Evolutionary conservation across 192 early-diverging fungal genomes (phyloP), one percentile per base, ranked within the genome.

Genomic region (Mortierella antarctica): DNA sequence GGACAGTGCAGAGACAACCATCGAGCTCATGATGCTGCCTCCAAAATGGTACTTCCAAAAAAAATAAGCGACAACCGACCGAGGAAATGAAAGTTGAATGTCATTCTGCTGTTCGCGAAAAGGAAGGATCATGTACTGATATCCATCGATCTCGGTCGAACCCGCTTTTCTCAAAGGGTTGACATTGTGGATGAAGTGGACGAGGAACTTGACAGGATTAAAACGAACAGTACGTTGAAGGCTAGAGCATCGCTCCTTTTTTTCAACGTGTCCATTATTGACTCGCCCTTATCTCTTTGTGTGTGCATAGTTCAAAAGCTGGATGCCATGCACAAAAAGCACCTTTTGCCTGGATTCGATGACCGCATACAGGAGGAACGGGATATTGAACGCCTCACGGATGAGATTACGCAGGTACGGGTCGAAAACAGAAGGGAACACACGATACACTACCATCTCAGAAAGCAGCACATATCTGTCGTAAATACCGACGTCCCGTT

Each of bases 261-360:
- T n/a, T 44, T 68, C 18, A 78, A 69, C 48, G 58, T 50, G 17
- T 52, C 42, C 1, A 40, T 59, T 51, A 52, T 45, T 52, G 65
- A 54, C 49, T 59, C 14, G 23, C 17, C 50, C 47, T 59, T 66
- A 31, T 31, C 31, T 1, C 31, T 31, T 31, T 31, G 31, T 74
- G 31, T 74, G 31, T 12, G 49, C 46, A 15, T 82, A 88, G 94
- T 95, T 45, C 82, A 83, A 68, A 87, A 86, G 21, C 88, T 99
- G 9, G 92, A 96, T 44, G 83, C 60, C 7, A 88, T 96, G 84
- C 96, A 99, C 83, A 93, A 92, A 70, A 93, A 93, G 67, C 94
- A 96, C 74, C 79, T 97, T 17, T 73, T 98, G 59, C 97, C 97
- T 18, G 97, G 97, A 42, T 99, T 99, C 68, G 95, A 97, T 64